Evolutionary conservation across 257 asterid species (phyloP), one percentile per base, ranked within the genome.

Genomic region (Eustoma russellianum): DNA sequence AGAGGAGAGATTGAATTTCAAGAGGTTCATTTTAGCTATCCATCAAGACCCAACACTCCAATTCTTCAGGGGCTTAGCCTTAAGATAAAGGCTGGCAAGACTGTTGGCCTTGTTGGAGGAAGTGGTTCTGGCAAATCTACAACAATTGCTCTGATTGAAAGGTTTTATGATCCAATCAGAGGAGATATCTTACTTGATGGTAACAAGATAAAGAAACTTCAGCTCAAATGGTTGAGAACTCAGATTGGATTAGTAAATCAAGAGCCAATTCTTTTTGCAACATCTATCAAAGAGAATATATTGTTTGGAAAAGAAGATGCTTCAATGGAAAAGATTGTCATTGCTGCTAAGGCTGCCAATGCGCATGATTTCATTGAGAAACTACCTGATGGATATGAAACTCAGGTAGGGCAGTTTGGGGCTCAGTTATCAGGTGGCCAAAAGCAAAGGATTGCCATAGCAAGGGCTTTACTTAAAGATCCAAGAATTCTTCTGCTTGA

Each of bases 81-180:
- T 6, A 78, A 41, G 65, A 70, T 83, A 17, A 65, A 73, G 56
- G 79, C 85, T 0, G 89, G 87, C 2, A 76, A 71, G 24, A 80
- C 79, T 2, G 78, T 86, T 12, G 93, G 89, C 33, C 80, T 86
- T 5, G 90, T 86, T 15, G 95, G 95, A 56, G 83, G 87, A 30
- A 86, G 95, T 64, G 95, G 95, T 54, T 86, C 83, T 0, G 93
- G 95, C 15, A 86, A 86, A 70, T 82, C 93, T 9, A 86, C 95
- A 0, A 48, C 83, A 16, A 56, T 80, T 48, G 61, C 95, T 4
- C 66, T 83, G 82, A 79, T 83, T 4, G 85, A 86, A 66, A 72
- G 95, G 51, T 86, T 80, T 55, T 86, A 86, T 51, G 94, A 87
- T 35, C 96, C 94, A 2, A 43, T 58, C 10, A 57, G 33, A 44